Evolutionary conservation across 1,139 yeast genomes (phyloP), one percentile per base, ranked within the genome.

Genomic region (Debaryomyces robertsiae): DNA sequence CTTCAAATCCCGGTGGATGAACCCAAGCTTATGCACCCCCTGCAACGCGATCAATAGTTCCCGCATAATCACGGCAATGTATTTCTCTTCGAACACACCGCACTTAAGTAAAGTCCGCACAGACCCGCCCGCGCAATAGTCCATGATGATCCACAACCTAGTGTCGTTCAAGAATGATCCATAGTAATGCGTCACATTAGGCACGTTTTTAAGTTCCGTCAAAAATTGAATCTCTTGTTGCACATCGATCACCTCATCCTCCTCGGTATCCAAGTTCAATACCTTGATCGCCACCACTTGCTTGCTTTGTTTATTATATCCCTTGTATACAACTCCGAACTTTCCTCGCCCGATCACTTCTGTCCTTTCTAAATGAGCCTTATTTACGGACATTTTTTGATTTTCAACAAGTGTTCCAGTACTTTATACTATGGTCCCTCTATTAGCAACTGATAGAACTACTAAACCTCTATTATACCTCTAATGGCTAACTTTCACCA

Each of bases 111-210:
- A 67, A 1, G 97, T 88, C 42, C 98, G 72, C 36, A 94, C 79
- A 0, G 96, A 87, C 0, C 99, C 99, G 10, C 98, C 99, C 1
- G 96, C 95, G 63, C 98, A 93, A 58, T 87, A 81, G 58, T 94
- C 98, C 98, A 94, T 94, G 43, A 94, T 82, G 59, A 94, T 91
- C 98, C 99, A 94, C 27, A 94, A 69, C 56, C 88, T 84, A 7
- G 97, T 86, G 36, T 93, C 97, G 47, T 82, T 79, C 30, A 94
- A 64, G 49, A 85, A 86, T 0, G 95, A 84, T 1, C 97, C 98
- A 58, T 86, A 87, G 64, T 94, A 94, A 50, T 85, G 91, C 2
- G 96, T 90, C 37, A 94, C 90, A 53, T 94, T 94, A 19, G 96
- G 96, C 3, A 85, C 84, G 43, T 81, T 82, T 50, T 88, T 86